Evolutionary conservation across 148 eudicot genomes (phyloP).

Genomic region (Cornus suecica): DNA sequence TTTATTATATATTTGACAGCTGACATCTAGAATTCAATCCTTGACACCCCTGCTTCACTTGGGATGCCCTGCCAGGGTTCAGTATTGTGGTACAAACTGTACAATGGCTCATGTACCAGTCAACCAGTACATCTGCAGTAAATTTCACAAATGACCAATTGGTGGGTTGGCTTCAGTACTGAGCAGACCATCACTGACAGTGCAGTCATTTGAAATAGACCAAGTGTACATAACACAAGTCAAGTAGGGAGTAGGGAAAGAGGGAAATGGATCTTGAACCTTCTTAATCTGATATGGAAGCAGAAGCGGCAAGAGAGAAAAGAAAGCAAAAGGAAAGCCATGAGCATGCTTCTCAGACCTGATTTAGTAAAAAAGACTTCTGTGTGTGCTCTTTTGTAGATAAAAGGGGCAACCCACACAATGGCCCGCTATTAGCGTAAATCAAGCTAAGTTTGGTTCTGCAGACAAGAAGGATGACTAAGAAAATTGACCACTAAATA

Average conservation of each 20-base stretch:
- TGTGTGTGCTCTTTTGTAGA: not conserved
- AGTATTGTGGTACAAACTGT: not conserved
- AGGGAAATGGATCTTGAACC: not conserved
- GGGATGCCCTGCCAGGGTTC: too few relatives aligned
- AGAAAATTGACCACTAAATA: not conserved
- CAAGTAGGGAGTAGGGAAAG: not conserved
- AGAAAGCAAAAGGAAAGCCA: not conserved
- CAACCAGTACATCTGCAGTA: not conserved
- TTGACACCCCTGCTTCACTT: too few relatives aligned
- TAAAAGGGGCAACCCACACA: not conserved
- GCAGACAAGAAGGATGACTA: not conserved
- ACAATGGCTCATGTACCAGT: not conserved
- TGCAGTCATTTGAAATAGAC: not conserved
- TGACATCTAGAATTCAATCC: too few relatives aligned
- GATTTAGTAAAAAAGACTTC: not conserved
- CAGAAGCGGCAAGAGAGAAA: not conserved
- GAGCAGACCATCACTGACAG: not conserved
- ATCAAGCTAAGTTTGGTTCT: not conserved
- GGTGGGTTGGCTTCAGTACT: not conserved
- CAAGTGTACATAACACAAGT: not conserved
- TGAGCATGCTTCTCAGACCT: not conserved
- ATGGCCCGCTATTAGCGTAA: too few relatives aligned
- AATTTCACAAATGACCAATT: not conserved
- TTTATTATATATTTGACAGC: too few relatives aligned
- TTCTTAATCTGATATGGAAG: not conserved